phyloP scores from a whole-genome alignment of 257 asterid genomes.

The Gardenia jasminoides region DNA sequence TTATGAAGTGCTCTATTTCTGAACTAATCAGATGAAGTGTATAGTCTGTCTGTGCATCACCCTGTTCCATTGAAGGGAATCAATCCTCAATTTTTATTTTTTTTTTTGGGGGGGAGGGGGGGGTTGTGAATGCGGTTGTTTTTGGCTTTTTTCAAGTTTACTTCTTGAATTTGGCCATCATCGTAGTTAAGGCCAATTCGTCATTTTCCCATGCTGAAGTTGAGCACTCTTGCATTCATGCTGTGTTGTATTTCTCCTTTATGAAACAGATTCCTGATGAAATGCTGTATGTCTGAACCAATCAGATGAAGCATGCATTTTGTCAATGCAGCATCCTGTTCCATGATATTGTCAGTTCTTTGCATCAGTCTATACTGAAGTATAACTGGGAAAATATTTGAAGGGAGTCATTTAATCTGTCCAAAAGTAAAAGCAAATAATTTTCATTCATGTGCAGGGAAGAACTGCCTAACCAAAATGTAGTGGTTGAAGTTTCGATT shows the following conservation, averaged over 20 bases:
- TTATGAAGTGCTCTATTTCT: conserved; percentile 78
- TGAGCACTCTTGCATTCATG: conserved; percentile 83
- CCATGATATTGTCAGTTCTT: conserved; percentile 4
- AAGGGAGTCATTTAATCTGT: no score
- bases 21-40: conserved; percentile 90
- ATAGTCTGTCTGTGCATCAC: conserved; percentile 81
- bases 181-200: conserved; percentile 39
- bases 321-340: conserved; percentile 84
- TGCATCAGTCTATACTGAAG: background rate
- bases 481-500: background rate
- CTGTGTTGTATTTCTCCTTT: conserved; percentile 77
- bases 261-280: conserved; percentile 72
- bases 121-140: no score
- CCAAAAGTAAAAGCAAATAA: background rate
- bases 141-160: no score
- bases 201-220: conserved; percentile 97
- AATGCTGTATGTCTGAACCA: conserved; percentile 85
- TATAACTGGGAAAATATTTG: background rate
- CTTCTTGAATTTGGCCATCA: no score
- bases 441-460: no score
- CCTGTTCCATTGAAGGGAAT: conserved; percentile 39
- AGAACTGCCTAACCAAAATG: background rate
- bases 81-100: no score
- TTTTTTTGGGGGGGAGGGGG: background rate
- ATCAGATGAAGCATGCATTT: conserved; percentile 88